Evolutionary conservation across 2,329 filamentous ascomycete species (phyloP).

Genomic region (Xylariaceae sp.): DNA sequence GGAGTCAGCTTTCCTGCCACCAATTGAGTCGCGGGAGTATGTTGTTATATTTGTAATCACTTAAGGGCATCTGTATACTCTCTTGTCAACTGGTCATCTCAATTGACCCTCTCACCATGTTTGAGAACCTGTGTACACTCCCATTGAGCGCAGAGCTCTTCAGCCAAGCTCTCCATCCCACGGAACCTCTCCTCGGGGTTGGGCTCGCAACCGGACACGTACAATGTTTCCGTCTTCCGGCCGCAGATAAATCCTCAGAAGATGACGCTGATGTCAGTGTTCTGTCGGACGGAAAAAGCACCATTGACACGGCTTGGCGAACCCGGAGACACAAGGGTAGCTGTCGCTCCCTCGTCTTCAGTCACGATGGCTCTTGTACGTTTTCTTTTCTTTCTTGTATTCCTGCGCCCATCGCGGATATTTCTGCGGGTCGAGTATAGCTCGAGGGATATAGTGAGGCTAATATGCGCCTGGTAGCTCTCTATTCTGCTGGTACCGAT

Average conservation of each 20-base stretch:
- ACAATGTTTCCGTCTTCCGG: conserved; percentile 77
- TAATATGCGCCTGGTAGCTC: conserved; percentile 47
- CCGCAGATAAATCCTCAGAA: conserved; percentile 56
- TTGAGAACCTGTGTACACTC: conserved; percentile 90
- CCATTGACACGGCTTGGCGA: conserved; percentile 84
- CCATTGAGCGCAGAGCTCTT: conserved; percentile 89
- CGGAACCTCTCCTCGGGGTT: conserved; percentile 82
- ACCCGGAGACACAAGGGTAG: conserved; percentile 93
- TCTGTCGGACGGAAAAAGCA: conserved; percentile 69
- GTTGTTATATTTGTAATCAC: not conserved
- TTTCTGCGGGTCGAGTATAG: too few relatives aligned
- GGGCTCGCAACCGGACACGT: conserved; percentile 87
- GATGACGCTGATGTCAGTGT: conserved; percentile 60
- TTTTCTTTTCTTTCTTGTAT: conserved; percentile 34
- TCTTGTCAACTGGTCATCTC: not conserved
- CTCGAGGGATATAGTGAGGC: not conserved
- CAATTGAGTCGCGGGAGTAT: conserved; percentile 3
- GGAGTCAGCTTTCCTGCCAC: not conserved
- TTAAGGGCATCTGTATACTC: not conserved
- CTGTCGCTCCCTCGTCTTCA: conserved; percentile 82
- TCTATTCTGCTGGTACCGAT: conserved; percentile 70
- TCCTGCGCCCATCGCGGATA: not conserved
- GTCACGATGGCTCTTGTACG: conserved; percentile 74
- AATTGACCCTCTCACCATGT: conserved; percentile 60
- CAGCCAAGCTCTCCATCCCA: conserved; percentile 84